phyloP scores from a whole-genome alignment of 2,329 filamentous ascomycete species.

The Diaporthe caulivora region DNA sequence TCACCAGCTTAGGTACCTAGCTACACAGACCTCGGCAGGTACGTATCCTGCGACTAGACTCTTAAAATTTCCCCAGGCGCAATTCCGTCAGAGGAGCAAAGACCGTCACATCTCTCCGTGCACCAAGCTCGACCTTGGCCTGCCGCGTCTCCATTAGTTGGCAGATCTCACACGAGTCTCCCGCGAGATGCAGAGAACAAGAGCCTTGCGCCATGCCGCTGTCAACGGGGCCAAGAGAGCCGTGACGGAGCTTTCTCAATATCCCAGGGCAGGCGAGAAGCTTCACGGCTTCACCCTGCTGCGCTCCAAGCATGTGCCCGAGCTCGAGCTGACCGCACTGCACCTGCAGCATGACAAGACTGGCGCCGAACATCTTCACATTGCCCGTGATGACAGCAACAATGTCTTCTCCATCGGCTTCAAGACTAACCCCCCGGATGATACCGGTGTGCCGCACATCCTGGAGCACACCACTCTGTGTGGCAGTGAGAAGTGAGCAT shows the following conservation, averaged over 20 bases:
- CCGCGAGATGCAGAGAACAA: constrained; percentile 45
- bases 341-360: constrained; percentile 95
- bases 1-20: not conserved
- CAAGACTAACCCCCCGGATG: constrained; percentile 98
- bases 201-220: constrained; percentile 55
- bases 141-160: not conserved
- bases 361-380: constrained; percentile 94
- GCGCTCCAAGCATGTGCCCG: constrained; percentile 90
- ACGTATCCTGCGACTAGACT: not conserved
- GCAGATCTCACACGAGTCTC: constrained; percentile 15
- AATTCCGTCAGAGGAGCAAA: constrained; percentile 1
- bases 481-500: constrained; percentile 85
- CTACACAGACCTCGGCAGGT: not conserved
- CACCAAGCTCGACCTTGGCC: not conserved
- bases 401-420: constrained; percentile 99
- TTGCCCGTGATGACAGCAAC: constrained; percentile 94
- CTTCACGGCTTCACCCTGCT: constrained; percentile 94
- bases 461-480: constrained; percentile 97
- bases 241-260: constrained; percentile 80
- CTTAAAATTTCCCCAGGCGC: constrained; percentile 12
- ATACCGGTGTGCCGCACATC: constrained; percentile 96
- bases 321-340: constrained; percentile 91
- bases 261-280: constrained; percentile 84
- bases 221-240: constrained; percentile 59
- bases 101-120: not conserved